Base-by-base conservation (phyloP, 2,329 filamentous ascomycete genomes). In the Microsporum ferrugineum region DNA sequence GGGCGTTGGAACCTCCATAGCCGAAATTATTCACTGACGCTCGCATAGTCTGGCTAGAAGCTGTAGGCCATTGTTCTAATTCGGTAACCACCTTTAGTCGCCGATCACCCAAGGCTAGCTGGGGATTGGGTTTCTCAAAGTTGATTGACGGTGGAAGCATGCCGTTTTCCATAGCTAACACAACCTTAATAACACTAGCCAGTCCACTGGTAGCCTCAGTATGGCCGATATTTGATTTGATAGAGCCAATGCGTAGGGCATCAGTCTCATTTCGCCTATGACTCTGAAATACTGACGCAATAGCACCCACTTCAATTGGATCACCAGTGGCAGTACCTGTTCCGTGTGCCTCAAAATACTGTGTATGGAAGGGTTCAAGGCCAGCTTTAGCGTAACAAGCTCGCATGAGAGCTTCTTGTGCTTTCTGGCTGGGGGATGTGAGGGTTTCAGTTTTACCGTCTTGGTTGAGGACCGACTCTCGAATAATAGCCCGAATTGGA, bases 291-390 rank as follows among this genome's bases (percentile, higher is more conserved):
- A 49, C 45, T 6, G 45, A 49, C n/a, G 45, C n/a, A 29, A 29
- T 29, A 49, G 70, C 70, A 4, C 57, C 31, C 0, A 69, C 65
- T 61, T 73, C 71, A 34, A 63, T 39, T 3, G 71, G 70, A 61
- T 73, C 68, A 14, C 72, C 75, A 12, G 69, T 68, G 3, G 66
- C 61, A 0, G 75, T 78, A 3, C 75, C 75, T 0, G 75, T 78
- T 1, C 75, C 75, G 58, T 67, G 71, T 14, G 64, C 63, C 60
- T 72, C 70, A 38, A 72, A 59, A 55, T 64, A 68, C 8, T 51
- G 27, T 3, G 64, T 67, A 12, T 49, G 1, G 3, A 60, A n/a
- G 5, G 56, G 17, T 49, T 23, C 61, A 2, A 63, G 63, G 7
- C 65, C 72, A 27, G 66, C 65, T 7, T 49, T 49, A 1, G 23